These are phyloP conservation scores for Polygonum maritimum DNA, from an alignment of 148 eudicot species.

Conservation along the genomic window DNA sequence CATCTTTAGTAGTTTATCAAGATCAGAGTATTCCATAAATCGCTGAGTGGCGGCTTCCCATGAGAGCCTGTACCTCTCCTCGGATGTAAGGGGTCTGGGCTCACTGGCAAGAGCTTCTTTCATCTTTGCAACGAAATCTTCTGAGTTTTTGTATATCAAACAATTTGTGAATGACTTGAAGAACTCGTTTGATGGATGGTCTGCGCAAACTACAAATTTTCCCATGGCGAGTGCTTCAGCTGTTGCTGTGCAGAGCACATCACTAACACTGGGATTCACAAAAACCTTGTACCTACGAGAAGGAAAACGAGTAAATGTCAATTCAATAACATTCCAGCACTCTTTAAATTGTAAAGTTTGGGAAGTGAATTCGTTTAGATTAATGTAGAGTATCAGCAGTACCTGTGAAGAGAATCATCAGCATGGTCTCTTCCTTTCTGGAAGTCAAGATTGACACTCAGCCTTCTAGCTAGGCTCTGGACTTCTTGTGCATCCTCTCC, in stretches of 20 bases:
- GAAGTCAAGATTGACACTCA: conserved; percentile 72
- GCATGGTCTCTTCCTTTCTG: conserved; percentile 98
- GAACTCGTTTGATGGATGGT: conserved; percentile 94
- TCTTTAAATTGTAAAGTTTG: background rate
- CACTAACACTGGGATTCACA: conserved; percentile 89
- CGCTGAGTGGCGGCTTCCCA: conserved; percentile 99
- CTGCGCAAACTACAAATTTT: conserved; percentile 93
- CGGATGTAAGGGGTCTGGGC: conserved; percentile 78
- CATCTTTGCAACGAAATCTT: conserved; percentile 68
- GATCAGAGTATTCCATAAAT: conserved; percentile 82
- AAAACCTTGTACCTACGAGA: conserved; percentile 89
- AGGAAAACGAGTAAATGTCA: background rate
- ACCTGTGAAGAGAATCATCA: conserved; percentile 96
- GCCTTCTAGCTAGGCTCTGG: conserved; percentile 54
- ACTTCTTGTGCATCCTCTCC: conserved; percentile 97
- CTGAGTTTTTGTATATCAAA: conserved; percentile 68
- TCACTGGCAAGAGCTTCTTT: conserved; percentile 81
- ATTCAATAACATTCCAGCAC: background rate
- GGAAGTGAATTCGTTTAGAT: too few species aligned
- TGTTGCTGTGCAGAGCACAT: conserved; percentile 96
- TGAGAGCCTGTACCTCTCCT: conserved; percentile 67
- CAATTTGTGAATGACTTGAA: conserved; percentile 91
- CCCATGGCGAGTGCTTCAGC: conserved; percentile 99
- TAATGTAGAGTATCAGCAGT: conserved; percentile 11
- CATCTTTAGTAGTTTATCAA: conserved; percentile 42